Evolutionary conservation across 2,329 filamentous ascomycete genomes (phyloP).

Genomic region (Ophiostoma sp.): DNA sequence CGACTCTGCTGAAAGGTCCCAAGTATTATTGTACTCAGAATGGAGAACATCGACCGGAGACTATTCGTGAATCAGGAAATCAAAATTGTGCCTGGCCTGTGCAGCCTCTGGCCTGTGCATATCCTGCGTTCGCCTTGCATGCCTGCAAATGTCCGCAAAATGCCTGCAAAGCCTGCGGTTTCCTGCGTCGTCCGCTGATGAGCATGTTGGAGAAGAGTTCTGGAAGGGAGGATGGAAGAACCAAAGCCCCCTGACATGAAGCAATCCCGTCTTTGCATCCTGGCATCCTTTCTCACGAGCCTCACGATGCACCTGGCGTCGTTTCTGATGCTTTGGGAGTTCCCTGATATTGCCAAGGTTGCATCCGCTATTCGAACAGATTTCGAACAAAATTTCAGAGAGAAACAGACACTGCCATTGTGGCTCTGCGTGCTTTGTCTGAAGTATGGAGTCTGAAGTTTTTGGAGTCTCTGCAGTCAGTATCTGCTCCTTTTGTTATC

Average conservation of each 20-base stretch:
- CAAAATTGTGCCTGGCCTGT: slow-evolving; percentile 16
- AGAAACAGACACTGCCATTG: neutral
- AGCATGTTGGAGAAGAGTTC: slow-evolving; percentile 4
- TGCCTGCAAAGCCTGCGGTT: neutral
- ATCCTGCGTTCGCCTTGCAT: neutral
- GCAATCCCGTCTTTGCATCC: neutral
- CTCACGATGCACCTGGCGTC: neutral
- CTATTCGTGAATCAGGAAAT: slow-evolving; percentile 10
- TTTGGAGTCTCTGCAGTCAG: neutral
- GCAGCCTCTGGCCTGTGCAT: neutral
- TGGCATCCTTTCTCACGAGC: neutral
- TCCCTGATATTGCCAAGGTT: slow-evolving; percentile 13
- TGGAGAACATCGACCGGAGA: neutral
- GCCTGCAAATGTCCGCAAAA: neutral
- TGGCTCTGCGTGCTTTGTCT: neutral
- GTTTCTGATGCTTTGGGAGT: neutral
- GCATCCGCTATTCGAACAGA: slow-evolving; percentile 14
- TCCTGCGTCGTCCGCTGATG: neutral
- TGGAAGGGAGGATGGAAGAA: neutral
- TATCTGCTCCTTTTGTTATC: neutral
- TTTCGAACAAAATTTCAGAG: slow-evolving; percentile 7
- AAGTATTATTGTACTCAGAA: neutral
- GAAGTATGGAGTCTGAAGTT: neutral
- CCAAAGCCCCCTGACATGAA: neutral
- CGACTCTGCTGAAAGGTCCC: neutral